Percentiles rank a stretch among this genome's conserved stretches.
These are phyloP conservation scores for Colletotrichum truncatum DNA, from an alignment of 2,329 filamentous ascomycete genomes.

Conservation along the genomic window DNA sequence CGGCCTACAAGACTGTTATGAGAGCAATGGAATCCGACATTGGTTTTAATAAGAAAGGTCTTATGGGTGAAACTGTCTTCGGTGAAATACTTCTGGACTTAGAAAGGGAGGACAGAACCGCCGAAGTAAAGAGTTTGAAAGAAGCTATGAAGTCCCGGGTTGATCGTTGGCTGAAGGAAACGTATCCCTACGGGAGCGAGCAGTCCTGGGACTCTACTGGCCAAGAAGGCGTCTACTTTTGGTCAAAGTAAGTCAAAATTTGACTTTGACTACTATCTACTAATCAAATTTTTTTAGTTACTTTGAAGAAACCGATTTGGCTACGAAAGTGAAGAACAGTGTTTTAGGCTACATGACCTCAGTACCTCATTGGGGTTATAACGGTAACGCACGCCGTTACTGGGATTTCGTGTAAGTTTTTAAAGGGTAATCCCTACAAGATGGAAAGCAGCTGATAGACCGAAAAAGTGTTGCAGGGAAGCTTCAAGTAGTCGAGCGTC, in stretches of 20 bases:
- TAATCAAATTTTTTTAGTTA: slow-evolving; percentile 39
- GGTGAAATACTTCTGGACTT: slow-evolving; percentile 61
- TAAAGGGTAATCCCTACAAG: too few species aligned
- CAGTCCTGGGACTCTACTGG: slow-evolving; percentile 71
- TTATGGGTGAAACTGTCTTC: slow-evolving; percentile 69
- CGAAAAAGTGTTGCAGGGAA: slow-evolving; percentile 50
- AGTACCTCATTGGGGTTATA: slow-evolving; percentile 69
- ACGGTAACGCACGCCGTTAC: slow-evolving; percentile 67
- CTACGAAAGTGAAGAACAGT: slow-evolving; percentile 58
- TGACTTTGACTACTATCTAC: background rate
- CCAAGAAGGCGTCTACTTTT: slow-evolving; percentile 69
- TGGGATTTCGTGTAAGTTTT: slow-evolving; percentile 55
- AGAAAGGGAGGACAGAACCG: slow-evolving; percentile 51
- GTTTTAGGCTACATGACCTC: slow-evolving; percentile 66
- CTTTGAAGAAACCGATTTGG: slow-evolving; percentile 56
- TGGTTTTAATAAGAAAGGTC: slow-evolving; percentile 54
- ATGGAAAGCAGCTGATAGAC: background rate
- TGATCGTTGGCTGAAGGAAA: slow-evolving; percentile 55
- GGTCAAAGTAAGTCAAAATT: slow-evolving; percentile 50
- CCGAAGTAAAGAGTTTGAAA: slow-evolving; percentile 50
- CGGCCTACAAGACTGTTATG: slow-evolving; percentile 61
- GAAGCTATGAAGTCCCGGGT: slow-evolving; percentile 58
- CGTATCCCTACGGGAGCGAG: slow-evolving; percentile 66
- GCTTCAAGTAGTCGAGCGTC: slow-evolving; percentile 51
- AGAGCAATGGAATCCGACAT: slow-evolving; percentile 48